Percentiles rank a stretch among this genome's conserved stretches.
These are phyloP conservation scores for Lachancea sp. DNA, from an alignment of 805 yeast species.

Conservation along the genomic window DNA sequence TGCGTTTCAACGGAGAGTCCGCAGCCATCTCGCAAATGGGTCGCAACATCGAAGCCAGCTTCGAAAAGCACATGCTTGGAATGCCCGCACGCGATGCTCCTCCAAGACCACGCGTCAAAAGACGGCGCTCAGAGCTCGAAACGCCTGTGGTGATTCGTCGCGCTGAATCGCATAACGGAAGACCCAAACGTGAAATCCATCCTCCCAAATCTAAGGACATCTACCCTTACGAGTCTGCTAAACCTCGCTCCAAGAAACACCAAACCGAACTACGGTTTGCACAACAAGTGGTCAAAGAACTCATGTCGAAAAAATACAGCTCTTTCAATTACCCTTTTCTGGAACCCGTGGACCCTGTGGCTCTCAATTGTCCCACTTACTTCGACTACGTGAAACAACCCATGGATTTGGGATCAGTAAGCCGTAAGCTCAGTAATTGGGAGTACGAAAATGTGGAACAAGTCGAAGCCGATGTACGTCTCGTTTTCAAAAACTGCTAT, in stretches of 20 bases:
- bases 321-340: conserved; percentile 83
- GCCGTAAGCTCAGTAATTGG: conserved; percentile 73
- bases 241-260: conserved; percentile 83
- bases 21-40: conserved; percentile 89
- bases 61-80: conserved; percentile 86
- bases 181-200: conserved; percentile 93
- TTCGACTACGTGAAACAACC: conserved; percentile 82
- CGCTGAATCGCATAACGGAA: conserved; percentile 67
- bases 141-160: conserved; percentile 50
- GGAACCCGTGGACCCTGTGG: conserved; percentile 92
- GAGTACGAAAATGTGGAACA: conserved; percentile 85
- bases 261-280: conserved; percentile 88
- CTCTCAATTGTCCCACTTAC: conserved; percentile 86
- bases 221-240: conserved; percentile 63
- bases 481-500: conserved; percentile 85
- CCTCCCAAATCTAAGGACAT: conserved; percentile 94
- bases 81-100: conserved; percentile 64
- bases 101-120: conserved; percentile 26
- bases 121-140: conserved; percentile 30
- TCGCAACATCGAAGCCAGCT: conserved; percentile 79
- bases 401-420: conserved; percentile 88
- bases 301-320: conserved; percentile 76
- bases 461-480: conserved; percentile 73
- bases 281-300: conserved; percentile 72
- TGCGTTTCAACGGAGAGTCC: conserved; percentile 75